phyloP scores from a whole-genome alignment of 1,284 basidiomycete species.

The Fomitopsis schrenkii region DNA sequence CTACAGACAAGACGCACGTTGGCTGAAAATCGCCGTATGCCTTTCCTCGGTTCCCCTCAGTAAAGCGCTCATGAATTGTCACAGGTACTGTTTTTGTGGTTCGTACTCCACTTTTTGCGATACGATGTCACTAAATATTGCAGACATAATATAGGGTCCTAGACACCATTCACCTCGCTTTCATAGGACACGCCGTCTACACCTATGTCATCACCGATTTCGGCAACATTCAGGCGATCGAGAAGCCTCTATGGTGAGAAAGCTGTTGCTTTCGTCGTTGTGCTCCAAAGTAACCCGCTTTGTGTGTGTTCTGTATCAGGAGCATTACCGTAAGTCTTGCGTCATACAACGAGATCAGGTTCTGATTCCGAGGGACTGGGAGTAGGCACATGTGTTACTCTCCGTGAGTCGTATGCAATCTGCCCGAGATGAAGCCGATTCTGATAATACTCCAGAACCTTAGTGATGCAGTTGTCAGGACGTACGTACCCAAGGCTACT shows the following conservation, averaged over 20 bases:
- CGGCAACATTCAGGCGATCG: slow-evolving; percentile 5
- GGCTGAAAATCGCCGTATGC: not conserved
- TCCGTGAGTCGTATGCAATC: not conserved
- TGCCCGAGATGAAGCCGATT: not conserved
- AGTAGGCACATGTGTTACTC: slow-evolving; percentile 4
- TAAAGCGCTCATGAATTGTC: not conserved
- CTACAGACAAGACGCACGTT: not conserved
- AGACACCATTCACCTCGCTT: slow-evolving; percentile 10
- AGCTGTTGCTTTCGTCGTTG: too few species aligned
- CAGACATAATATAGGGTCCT: slow-evolving; percentile 6
- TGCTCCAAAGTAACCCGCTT: too few species aligned
- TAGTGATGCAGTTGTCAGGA: slow-evolving; percentile 1
- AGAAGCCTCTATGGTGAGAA: slow-evolving; percentile 2
- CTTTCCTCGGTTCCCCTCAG: not conserved
- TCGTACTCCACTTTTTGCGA: not conserved
- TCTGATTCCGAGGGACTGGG: not conserved
- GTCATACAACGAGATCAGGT: not conserved
- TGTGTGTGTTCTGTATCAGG: not conserved
- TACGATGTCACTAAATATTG: not conserved
- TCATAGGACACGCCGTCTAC: slow-evolving; percentile 13
- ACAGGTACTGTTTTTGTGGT: slow-evolving; percentile 3
- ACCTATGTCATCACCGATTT: slow-evolving; percentile 14
- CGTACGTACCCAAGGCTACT: not conserved
- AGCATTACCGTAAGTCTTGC: slow-evolving; percentile 3
- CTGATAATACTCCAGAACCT: not conserved